Evolutionary conservation across 2,329 filamentous ascomycete genomes (phyloP).

Genomic region (Xylaria sp.): DNA sequence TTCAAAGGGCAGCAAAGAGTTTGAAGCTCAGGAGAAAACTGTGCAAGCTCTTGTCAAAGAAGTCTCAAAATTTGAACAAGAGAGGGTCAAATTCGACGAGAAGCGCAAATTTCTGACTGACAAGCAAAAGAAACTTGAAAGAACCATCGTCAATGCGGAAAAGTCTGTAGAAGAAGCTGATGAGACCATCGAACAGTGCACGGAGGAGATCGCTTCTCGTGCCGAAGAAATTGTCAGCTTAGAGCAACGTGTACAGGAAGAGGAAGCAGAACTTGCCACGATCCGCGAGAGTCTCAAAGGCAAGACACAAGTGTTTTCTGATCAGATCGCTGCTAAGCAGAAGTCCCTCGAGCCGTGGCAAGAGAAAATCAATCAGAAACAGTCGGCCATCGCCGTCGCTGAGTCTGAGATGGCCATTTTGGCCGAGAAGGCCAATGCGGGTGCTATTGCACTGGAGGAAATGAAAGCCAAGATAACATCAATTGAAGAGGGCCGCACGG

Average conservation of each 20-base stretch:
- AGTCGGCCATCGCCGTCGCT: constrained; percentile 91
- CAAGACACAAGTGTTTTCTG: constrained; percentile 94
- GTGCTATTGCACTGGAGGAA: constrained; percentile 84
- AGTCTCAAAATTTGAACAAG: constrained; percentile 92
- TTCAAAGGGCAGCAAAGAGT: constrained; percentile 83
- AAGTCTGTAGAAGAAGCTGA: constrained; percentile 78
- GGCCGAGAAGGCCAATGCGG: constrained; percentile 87
- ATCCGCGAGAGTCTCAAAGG: constrained; percentile 91
- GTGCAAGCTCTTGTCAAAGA: constrained; percentile 84
- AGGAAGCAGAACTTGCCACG: constrained; percentile 83
- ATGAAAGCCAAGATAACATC: constrained; percentile 79
- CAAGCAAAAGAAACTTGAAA: constrained; percentile 96
- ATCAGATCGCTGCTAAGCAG: constrained; percentile 91
- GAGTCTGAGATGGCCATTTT: constrained; percentile 95
- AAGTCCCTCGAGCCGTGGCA: constrained; percentile 96
- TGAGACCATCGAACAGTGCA: constrained; percentile 80
- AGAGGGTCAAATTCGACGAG: constrained; percentile 96
- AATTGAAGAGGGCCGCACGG: constrained; percentile 75
- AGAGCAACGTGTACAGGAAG: constrained; percentile 78
- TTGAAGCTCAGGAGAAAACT: constrained; percentile 82
- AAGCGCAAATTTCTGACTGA: constrained; percentile 92
- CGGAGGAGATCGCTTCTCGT: constrained; percentile 80
- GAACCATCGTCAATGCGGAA: constrained; percentile 81
- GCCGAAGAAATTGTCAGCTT: constrained; percentile 78
- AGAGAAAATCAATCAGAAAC: constrained; percentile 95